Evolutionary conservation across 1,139 yeast genomes (phyloP).

Genomic region (Candida pseudocylindracea): DNA sequence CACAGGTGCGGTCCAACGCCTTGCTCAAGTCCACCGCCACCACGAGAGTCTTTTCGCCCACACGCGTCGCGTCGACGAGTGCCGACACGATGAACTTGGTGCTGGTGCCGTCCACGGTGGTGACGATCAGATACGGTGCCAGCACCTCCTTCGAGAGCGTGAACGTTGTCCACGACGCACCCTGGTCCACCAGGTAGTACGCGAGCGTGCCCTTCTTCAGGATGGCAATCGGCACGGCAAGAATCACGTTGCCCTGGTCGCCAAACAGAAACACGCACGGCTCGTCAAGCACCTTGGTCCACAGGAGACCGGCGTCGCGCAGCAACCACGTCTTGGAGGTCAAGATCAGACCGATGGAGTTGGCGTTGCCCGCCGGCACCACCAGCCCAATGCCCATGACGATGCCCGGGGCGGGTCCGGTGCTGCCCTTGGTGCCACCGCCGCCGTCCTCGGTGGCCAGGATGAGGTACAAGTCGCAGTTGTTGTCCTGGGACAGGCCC

Average conservation of each 20-base stretch:
- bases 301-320: conserved; percentile 56
- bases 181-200: conserved; percentile 55
- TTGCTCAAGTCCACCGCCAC: conserved; percentile 39
- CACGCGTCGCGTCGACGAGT: conserved; percentile 7
- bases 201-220: conserved; percentile 7
- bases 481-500: conserved; percentile 25
- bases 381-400: conserved; percentile 50
- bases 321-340: conserved; percentile 35
- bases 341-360: conserved; percentile 4
- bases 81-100: conserved; percentile 37
- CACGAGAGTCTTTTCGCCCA: conserved; percentile 5
- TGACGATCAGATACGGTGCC: conserved; percentile 12
- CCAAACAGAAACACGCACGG: conserved; percentile 47
- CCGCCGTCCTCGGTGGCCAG: conserved; percentile 33
- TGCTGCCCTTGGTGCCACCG: conserved; percentile 32
- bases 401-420: conserved; percentile 15
- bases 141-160: neutral
- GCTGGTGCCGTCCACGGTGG: conserved; percentile 59
- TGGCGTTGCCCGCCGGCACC: conserved; percentile 14
- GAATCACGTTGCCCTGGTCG: conserved; percentile 57
- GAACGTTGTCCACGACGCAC: conserved; percentile 28
- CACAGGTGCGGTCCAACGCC: conserved; percentile 21
- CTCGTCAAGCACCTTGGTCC: conserved; percentile 34
- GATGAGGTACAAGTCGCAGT: conserved; percentile 30
- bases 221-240: conserved; percentile 27